Evolutionary conservation across 1,284 basidiomycete species (phyloP).

Genomic region (Sporisorium reilianum): DNA sequence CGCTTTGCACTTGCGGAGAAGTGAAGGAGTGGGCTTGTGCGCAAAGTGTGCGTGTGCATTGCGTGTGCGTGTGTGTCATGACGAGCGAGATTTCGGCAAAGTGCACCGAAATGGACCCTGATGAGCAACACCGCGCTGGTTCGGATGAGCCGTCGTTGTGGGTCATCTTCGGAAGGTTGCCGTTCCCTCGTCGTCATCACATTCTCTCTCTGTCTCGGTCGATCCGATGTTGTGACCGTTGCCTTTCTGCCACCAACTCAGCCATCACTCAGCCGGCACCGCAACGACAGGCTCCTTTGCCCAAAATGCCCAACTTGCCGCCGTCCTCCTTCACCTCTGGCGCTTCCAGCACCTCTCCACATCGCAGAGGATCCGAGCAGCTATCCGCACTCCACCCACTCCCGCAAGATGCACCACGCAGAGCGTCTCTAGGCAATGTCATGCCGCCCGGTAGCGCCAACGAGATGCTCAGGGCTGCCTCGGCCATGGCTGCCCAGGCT

Average conservation of each 20-base stretch:
- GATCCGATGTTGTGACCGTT: too few species aligned
- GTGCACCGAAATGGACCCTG: constrained; percentile 12
- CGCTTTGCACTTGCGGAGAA: not conserved
- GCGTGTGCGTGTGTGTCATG: constrained; percentile 1
- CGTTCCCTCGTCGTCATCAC: not conserved
- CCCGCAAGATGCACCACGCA: constrained; percentile 7
- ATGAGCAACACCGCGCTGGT: too few species aligned
- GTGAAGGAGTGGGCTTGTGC: not conserved
- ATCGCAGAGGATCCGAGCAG: constrained; percentile 44
- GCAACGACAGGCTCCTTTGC: not conserved
- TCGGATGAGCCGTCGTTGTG: constrained; percentile 11
- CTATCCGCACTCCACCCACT: constrained; percentile 5
- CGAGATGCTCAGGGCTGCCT: constrained; percentile 56
- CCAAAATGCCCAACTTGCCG: constrained; percentile 38
- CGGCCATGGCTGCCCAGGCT: constrained; percentile 51
- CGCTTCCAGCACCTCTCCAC: constrained; percentile 9
- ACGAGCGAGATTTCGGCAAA: constrained; percentile 10
- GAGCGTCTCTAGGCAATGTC: constrained; percentile 27
- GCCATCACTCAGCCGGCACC: not conserved
- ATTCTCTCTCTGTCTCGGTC: not conserved
- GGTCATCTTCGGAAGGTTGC: not conserved
- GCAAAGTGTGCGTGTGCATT: not conserved
- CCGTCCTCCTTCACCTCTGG: constrained; percentile 23
- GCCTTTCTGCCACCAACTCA: not conserved
- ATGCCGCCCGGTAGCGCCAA: constrained; percentile 35